Percentiles rank a stretch among this genome's conserved stretches.
Evolutionary conservation across 2,329 filamentous ascomycete genomes (phyloP).

Genomic region (Pyricularia sp.): DNA sequence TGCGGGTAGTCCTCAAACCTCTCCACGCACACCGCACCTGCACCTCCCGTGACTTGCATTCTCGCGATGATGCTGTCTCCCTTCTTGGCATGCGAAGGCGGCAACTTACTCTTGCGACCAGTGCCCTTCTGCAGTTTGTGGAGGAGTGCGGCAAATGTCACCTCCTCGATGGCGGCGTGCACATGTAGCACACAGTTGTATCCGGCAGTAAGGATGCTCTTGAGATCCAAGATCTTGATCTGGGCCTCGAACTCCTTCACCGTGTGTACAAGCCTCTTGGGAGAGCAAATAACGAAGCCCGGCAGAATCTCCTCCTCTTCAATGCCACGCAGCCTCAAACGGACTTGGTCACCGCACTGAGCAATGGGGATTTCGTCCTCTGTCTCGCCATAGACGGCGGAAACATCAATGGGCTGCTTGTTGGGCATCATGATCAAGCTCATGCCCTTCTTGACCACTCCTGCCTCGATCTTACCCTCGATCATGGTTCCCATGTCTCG

Average conservation of each 20-base stretch:
- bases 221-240: slow-evolving; percentile 87
- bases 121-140: slow-evolving; percentile 96
- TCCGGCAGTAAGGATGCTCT: slow-evolving; percentile 83
- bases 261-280: slow-evolving; percentile 84
- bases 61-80: slow-evolving; percentile 81
- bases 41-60: slow-evolving; percentile 73
- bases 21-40: slow-evolving; percentile 83
- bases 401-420: slow-evolving; percentile 63
- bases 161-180: slow-evolving; percentile 93
- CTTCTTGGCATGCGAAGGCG: slow-evolving; percentile 79
- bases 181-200: slow-evolving; percentile 98
- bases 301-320: slow-evolving; percentile 96
- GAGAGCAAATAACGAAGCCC: slow-evolving; percentile 91
- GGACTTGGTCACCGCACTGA: slow-evolving; percentile 89
- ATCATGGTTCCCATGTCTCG: slow-evolving; percentile 94
- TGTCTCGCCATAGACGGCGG: slow-evolving; percentile 85
- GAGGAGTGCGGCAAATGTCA: slow-evolving; percentile 75
- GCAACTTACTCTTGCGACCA: slow-evolving; percentile 79
- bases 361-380: slow-evolving; percentile 78
- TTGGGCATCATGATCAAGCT: slow-evolving; percentile 92
- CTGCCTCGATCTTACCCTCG: slow-evolving; percentile 93
- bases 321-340: slow-evolving; percentile 79
- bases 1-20: slow-evolving; percentile 93
- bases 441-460: slow-evolving; percentile 82
- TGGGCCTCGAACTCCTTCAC: slow-evolving; percentile 88